These are phyloP conservation scores for cucumber (Cucumis sativus) DNA, from an alignment of 306 rosid species.

Conservation along the genomic window DNA sequence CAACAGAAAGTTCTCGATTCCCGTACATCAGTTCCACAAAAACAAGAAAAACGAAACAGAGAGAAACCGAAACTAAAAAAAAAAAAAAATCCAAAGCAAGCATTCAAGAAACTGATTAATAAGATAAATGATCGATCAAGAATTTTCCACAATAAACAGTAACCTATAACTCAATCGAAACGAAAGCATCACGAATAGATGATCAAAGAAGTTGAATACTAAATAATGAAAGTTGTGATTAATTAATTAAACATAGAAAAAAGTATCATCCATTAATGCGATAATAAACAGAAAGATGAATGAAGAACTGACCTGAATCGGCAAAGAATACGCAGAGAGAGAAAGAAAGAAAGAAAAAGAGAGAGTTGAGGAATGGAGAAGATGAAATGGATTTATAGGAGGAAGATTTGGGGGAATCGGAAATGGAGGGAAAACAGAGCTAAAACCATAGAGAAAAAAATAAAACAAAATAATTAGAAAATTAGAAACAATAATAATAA, in stretches of 20 bases:
- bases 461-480: not conserved
- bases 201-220: not conserved
- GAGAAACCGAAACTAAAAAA: not conserved
- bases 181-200: not conserved
- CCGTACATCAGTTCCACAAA: not conserved
- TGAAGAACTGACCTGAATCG: constrained; percentile 2
- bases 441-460: not conserved
- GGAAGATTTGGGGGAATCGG: not conserved
- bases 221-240: not conserved
- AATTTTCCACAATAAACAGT: not conserved
- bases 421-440: constrained; percentile 5
- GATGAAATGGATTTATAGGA: not conserved
- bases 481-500: not conserved
- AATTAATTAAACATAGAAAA: not conserved
- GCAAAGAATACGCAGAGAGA: not conserved
- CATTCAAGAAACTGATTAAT: not conserved
- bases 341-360: not conserved
- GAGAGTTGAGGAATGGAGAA: not conserved
- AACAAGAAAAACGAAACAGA: not conserved
- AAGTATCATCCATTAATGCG: not conserved
- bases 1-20: not conserved
- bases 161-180: not conserved
- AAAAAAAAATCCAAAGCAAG: not conserved
- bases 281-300: not conserved
- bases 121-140: not conserved